Conservation (phyloP, 805 yeast species). For the Zygosaccharomyces pseudorouxii region DNA sequence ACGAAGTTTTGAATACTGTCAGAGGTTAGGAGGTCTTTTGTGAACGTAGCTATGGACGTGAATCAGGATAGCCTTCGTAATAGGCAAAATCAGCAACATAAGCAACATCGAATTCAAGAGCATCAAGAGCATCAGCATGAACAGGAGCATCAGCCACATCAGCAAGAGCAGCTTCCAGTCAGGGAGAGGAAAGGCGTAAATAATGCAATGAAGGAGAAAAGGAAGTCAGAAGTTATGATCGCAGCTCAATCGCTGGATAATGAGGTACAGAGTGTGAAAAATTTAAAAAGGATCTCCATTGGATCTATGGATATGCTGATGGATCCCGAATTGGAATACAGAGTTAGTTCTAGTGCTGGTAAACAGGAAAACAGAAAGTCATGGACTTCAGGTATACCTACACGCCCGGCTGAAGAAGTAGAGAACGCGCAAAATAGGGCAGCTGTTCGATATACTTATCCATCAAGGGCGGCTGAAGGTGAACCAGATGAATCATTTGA, state of each 20-base stretch:
- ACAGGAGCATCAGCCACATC: neutral
- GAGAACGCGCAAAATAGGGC: slow-evolving; percentile 6
- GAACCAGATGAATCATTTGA: slow-evolving; percentile 6
- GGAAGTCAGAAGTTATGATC: slow-evolving; percentile 44
- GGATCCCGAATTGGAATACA: slow-evolving; percentile 69
- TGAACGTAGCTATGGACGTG: neutral
- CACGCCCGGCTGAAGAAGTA: slow-evolving; percentile 7
- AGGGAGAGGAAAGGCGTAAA: slow-evolving; percentile 7
- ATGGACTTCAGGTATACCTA: slow-evolving; percentile 16
- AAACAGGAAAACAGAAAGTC: slow-evolving; percentile 14
- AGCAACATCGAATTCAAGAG: neutral
- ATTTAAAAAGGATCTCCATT: slow-evolving; percentile 67
- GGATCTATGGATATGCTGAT: slow-evolving; percentile 49
- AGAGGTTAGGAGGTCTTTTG: neutral
- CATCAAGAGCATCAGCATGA: neutral
- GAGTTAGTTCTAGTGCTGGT: slow-evolving; percentile 26
- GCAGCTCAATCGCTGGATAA: slow-evolving; percentile 77
- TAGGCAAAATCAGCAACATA: neutral
- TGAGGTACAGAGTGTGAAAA: slow-evolving; percentile 68
- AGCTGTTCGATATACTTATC: slow-evolving; percentile 4
- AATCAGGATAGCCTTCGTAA: neutral
- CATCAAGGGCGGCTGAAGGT: slow-evolving; percentile 1
- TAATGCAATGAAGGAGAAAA: slow-evolving; percentile 23
- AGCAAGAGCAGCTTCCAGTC: neutral
- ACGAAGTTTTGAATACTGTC: neutral